Evolutionary conservation across 1,284 basidiomycete species (phyloP), one percentile per base, ranked within the genome.

Genomic region (Somion occarium): DNA sequence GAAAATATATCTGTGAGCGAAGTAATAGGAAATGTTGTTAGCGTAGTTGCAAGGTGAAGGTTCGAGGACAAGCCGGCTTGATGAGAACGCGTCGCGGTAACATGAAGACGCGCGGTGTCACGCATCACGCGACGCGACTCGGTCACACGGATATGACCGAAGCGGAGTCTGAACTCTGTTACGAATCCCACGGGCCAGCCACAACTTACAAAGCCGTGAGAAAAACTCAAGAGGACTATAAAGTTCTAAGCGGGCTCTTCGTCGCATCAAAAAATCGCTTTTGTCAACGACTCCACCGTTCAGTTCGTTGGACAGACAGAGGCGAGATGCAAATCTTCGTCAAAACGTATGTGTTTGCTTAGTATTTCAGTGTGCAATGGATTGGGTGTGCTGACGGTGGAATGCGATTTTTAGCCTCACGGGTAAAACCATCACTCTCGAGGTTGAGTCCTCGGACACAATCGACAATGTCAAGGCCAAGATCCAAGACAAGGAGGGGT

Each of bases 391-490:
- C n/a, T n/a, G n/a, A n/a, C n/a, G n/a, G n/a, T n/a, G n/a, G n/a
- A n/a, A n/a, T n/a, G n/a, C n/a, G n/a, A n/a, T 43, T 38, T 50
- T 15, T 64, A 93, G 91, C 82, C 91, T 98, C 61, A 98, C 95
- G 79, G 95, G 96, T 71, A 98, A 98, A 81, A 97, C 93, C 61
- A 96, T 97, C 80, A 96, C 93, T 65, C 89, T 96, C 69, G 93
- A 97, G 81, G 93, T 96, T 59, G 93, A 96, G 75, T 93, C 92
- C 58, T 93, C 89, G 55, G 93, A 96, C 78, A 95, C 94, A 58
- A 95, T 97, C 74, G 93, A 98, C 80, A 96, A 96, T 82, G 93
- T 95, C 76, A 94, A 95, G 79, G 82, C 89, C 69, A 95, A 95
- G 75, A 95, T 95, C 66, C 91, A 94, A 70, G 92, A 94, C 78